Conservation (phyloP, 306 rosid species). For the Prunus armeniaca region DNA sequence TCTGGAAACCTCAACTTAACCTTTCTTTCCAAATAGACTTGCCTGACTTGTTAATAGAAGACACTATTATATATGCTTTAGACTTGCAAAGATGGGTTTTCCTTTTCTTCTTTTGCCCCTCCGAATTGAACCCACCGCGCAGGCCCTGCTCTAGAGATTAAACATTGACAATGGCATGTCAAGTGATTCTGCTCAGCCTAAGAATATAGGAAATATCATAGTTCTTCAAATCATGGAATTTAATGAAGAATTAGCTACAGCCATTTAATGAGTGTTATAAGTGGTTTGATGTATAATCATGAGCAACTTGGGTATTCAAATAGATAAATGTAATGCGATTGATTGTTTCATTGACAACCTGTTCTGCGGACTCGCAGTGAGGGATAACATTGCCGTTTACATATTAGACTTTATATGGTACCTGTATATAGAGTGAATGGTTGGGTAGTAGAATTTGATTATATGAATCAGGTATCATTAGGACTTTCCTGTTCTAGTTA, state of each 20-base stretch:
- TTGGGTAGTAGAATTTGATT: not conserved
- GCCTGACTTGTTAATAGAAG: not conserved
- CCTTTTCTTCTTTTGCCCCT: not conserved
- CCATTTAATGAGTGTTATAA: not conserved
- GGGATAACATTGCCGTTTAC: not conserved
- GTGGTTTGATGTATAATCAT: not conserved
- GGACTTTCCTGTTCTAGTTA: not conserved
- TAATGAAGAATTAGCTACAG: not conserved
- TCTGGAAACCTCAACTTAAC: not conserved
- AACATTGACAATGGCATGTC: constrained; percentile 2
- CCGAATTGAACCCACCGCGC: not conserved
- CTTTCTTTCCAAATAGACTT: not conserved
- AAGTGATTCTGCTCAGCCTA: not conserved
- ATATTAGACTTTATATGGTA: not conserved
- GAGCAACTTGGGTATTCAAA: not conserved
- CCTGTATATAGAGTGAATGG: not conserved
- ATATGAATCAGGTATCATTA: not conserved
- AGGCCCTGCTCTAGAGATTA: not conserved
- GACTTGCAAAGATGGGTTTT: not conserved
- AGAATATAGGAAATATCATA: not conserved
- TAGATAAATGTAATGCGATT: not conserved
- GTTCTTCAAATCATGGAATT: not conserved
- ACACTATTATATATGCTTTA: not conserved
- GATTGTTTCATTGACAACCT: not conserved
- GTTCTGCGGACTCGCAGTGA: not conserved